phyloP scores from a whole-genome alignment of 2,329 filamentous ascomycete genomes.

The Geosmithia morbida region DNA sequence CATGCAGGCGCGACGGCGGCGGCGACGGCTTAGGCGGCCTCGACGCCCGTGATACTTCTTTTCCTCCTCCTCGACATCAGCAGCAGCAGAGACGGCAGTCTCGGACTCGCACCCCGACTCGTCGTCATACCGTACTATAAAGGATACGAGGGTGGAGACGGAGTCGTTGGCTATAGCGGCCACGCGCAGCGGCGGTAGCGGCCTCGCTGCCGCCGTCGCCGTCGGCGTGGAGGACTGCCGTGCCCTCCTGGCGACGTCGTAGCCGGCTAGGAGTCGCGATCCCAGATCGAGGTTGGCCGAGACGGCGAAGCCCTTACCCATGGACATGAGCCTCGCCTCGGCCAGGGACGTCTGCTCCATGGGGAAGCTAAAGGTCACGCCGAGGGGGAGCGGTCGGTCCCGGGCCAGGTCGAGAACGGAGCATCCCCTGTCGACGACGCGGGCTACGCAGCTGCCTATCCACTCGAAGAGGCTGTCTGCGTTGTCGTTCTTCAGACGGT shows the following conservation, averaged over 20 bases:
- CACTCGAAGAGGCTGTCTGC: constrained; percentile 65
- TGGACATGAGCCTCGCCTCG: constrained; percentile 48
- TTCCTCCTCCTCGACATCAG: constrained; percentile 31
- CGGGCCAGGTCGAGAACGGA: constrained; percentile 21
- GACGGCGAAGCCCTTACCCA: constrained; percentile 59
- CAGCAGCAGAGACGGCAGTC: no score
- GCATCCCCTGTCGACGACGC: constrained; percentile 50
- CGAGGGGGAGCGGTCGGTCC: constrained; percentile 39
- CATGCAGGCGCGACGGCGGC: constrained; percentile 49
- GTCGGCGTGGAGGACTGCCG: background rate
- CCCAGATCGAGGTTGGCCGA: constrained; percentile 45
- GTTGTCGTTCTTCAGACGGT: constrained; percentile 60
- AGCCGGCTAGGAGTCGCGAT: constrained; percentile 42
- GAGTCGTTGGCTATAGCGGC: constrained; percentile 71
- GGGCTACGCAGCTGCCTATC: constrained; percentile 65
- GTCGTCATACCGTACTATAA: constrained; percentile 48
- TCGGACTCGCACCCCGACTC: no score
- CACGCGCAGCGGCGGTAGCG: constrained; percentile 52
- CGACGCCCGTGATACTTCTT: no score
- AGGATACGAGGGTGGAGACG: constrained; percentile 64
- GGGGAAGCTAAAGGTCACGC: constrained; percentile 58
- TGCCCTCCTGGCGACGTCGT: constrained; percentile 28
- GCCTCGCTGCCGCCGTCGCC: constrained; percentile 5
- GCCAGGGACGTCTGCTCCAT: constrained; percentile 50
- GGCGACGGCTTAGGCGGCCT: no score